phyloP scores from a whole-genome alignment of 805 yeast species.

The Ogataea corticis region DNA sequence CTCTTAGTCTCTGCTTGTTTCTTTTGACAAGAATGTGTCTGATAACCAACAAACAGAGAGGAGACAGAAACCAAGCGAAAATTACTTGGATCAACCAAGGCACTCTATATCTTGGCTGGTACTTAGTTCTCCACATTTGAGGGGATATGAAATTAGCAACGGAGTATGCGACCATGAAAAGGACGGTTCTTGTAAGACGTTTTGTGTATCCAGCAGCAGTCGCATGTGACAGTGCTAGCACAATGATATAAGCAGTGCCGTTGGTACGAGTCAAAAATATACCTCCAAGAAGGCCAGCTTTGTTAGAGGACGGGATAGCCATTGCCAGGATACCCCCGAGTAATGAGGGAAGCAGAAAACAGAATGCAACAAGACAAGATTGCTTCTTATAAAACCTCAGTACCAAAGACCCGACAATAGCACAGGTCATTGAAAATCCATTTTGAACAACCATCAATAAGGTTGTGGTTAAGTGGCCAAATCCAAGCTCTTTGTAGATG shows the following conservation, averaged over 20 bases:
- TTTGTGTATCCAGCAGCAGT: constrained; percentile 52
- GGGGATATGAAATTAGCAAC: constrained; percentile 55
- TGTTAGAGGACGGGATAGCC: too few relatives aligned
- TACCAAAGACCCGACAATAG: constrained; percentile 21
- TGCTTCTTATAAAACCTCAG: constrained; percentile 17
- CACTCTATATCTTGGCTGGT: constrained; percentile 47
- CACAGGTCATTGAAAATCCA: constrained; percentile 24
- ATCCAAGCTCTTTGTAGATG: constrained; percentile 18
- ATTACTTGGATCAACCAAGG: constrained; percentile 60
- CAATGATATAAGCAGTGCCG: constrained; percentile 30
- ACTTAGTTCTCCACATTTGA: constrained; percentile 50
- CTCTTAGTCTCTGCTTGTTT: too few relatives aligned
- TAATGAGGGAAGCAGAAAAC: constrained; percentile 1
- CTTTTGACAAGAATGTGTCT: constrained; percentile 23
- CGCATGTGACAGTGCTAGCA: constrained; percentile 26
- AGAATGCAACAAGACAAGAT: constrained; percentile 7
- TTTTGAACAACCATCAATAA: constrained; percentile 25
- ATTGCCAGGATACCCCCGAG: too few relatives aligned
- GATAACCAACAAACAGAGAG: constrained; percentile 42
- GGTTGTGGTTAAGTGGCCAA: constrained; percentile 19
- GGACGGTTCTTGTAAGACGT: constrained; percentile 47
- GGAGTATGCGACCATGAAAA: constrained; percentile 47
- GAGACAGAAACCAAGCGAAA: constrained; percentile 47
- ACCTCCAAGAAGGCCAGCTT: constrained; percentile 3
- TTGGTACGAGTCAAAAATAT: constrained; percentile 8